A percentile compares a stretch with the other conserved stretches of the same genome.
phyloP scores from a whole-genome alignment of 1,284 basidiomycete species.

The Moesziomyces antarcticus region DNA sequence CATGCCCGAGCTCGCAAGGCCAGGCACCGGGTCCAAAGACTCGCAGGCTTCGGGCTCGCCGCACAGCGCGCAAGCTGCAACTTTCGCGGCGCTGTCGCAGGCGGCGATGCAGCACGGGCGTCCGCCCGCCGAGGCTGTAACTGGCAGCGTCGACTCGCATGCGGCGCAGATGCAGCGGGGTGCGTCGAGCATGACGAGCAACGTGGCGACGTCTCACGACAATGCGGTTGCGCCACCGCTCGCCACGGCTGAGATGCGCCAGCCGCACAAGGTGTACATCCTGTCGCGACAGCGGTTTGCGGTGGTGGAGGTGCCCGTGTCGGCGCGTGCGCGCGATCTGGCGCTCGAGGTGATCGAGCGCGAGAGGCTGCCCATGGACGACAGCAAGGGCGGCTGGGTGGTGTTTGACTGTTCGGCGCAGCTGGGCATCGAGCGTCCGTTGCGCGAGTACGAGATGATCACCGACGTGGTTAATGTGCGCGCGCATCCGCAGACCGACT shows the following conservation, averaged over 20 bases:
- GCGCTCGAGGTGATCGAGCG: slow-evolving; percentile 49
- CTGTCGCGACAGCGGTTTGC: slow-evolving; percentile 54
- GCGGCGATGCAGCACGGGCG: slow-evolving; percentile 27
- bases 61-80: slow-evolving; percentile 21
- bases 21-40: slow-evolving; percentile 38
- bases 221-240: background rate
- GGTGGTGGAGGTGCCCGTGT: slow-evolving; percentile 42
- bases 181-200: slow-evolving; percentile 4
- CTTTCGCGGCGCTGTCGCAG: slow-evolving; percentile 26
- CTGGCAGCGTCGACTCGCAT: slow-evolving; percentile 6
- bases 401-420: slow-evolving; percentile 59
- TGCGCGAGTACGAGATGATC: slow-evolving; percentile 66
- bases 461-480: slow-evolving; percentile 52
- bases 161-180: slow-evolving; percentile 13
- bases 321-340: slow-evolving; percentile 56
- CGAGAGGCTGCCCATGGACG: slow-evolving; percentile 52
- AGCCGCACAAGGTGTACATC: slow-evolving; percentile 54
- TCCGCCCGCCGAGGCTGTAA: slow-evolving; percentile 9
- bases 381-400: slow-evolving; percentile 58
- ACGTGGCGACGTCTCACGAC: slow-evolving; percentile 10
- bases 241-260: slow-evolving; percentile 8
- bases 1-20: slow-evolving; percentile 32
- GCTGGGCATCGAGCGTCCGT: slow-evolving; percentile 62
- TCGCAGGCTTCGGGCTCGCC: slow-evolving; percentile 39
- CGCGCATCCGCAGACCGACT: slow-evolving; percentile 45